Percentiles rank a stretch among this genome's conserved stretches.
Evolutionary conservation across 257 asterid species (phyloP).

Genomic region (Craterostigma plantagineum): DNA sequence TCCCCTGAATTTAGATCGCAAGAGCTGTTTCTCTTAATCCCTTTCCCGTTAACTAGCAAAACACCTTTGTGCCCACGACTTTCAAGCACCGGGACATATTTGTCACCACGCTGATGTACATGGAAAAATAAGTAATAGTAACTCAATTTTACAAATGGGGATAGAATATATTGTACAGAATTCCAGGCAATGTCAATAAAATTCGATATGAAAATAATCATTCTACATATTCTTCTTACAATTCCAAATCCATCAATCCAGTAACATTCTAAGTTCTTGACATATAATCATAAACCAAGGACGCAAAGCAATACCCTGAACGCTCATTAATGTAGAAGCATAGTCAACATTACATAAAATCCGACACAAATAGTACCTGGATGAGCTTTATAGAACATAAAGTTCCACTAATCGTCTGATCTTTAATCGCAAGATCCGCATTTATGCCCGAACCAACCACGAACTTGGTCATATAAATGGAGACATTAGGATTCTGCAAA

Average conservation of each 20-base stretch:
- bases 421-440: constrained; percentile 49
- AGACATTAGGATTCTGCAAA: constrained; percentile 49
- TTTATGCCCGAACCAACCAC: constrained; percentile 50
- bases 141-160: too few species aligned
- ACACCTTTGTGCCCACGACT: constrained; percentile 62
- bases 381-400: constrained; percentile 41
- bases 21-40: constrained; percentile 34
- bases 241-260: too few species aligned
- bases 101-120: constrained; percentile 45
- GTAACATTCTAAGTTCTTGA: too few species aligned
- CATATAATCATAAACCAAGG: too few species aligned
- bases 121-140: constrained; percentile 3
- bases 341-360: too few species aligned
- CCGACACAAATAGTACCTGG: constrained; percentile 22
- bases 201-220: too few species aligned
- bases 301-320: too few species aligned
- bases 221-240: too few species aligned
- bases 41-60: constrained; percentile 67
- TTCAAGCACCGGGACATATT: constrained; percentile 61
- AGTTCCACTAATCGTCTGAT: constrained; percentile 28
- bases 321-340: too few species aligned
- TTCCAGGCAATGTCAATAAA: too few species aligned
- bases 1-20: constrained; percentile 72
- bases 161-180: too few species aligned
- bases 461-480: constrained; percentile 34